Percentiles rank a stretch among this genome's conserved stretches.
These are phyloP conservation scores for Yamadazyma sp. DNA, from an alignment of 805 yeast species.

Conservation along the genomic window DNA sequence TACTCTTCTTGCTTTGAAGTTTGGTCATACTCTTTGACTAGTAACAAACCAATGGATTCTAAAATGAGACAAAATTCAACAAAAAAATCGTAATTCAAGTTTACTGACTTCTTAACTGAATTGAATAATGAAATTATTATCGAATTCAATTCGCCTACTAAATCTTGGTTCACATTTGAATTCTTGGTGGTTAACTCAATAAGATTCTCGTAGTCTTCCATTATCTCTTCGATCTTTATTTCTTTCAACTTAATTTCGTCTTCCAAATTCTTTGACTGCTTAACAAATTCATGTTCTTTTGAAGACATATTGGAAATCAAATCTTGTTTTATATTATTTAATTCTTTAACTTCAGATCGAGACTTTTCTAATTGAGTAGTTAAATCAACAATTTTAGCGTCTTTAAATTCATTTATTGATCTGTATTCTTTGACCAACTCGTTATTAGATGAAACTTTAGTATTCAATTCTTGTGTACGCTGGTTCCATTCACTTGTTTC, in stretches of 20 bases:
- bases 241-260: conserved; percentile 47
- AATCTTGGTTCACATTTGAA: conserved; percentile 19
- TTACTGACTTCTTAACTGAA: conserved; percentile 15
- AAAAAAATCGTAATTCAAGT: conserved; percentile 27
- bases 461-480: not conserved
- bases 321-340: conserved; percentile 51
- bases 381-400: conserved; percentile 8
- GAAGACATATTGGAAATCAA: conserved; percentile 65
- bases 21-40: conserved; percentile 40
- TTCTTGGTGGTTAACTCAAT: conserved; percentile 37
- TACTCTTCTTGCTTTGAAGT: conserved; percentile 27
- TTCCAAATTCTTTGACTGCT: conserved; percentile 49
- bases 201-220: conserved; percentile 39
- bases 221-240: conserved; percentile 45
- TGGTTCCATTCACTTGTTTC: not conserved
- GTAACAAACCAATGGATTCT: conserved; percentile 75
- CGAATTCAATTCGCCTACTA: conserved; percentile 25
- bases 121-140: conserved; percentile 16
- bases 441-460: conserved; percentile 4
- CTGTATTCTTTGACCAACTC: conserved; percentile 6
- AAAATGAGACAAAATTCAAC: conserved; percentile 53
- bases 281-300: conserved; percentile 55
- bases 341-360: conserved; percentile 20
- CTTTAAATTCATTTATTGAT: conserved; percentile 8
- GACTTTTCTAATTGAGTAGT: conserved; percentile 3